These are phyloP conservation scores for Euphorbia peplus DNA, from an alignment of 345 rosid species.

Conservation along the genomic window DNA sequence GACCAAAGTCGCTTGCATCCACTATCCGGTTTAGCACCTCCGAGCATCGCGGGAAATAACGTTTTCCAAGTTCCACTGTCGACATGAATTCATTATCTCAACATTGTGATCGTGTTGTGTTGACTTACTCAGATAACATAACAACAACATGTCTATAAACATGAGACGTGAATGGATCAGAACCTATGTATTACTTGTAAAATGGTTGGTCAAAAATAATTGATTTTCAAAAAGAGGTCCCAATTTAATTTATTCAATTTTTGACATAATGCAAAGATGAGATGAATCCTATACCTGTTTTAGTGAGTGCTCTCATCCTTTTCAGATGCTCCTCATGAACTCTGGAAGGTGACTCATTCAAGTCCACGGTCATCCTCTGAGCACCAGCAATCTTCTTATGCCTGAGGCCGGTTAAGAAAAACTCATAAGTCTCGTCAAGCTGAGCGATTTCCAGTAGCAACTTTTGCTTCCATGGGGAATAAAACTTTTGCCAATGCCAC, in stretches of 20 bases:
- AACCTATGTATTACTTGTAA: not conserved
- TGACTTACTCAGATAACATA: too few species aligned
- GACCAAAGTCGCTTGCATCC: conserved; percentile 53
- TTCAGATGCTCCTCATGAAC: conserved; percentile 66
- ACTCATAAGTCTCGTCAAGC: conserved; percentile 61
- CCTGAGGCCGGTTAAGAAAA: conserved; percentile 43
- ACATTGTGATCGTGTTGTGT: too few species aligned
- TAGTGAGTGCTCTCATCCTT: conserved; percentile 60
- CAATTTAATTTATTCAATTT: too few species aligned
- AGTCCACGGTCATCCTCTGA: conserved; percentile 50
- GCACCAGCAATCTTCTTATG: conserved; percentile 25
- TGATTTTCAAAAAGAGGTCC: not conserved
- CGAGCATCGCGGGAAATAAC: conserved; percentile 76
- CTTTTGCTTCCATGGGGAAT: conserved; percentile 80
- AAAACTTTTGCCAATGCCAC: conserved; percentile 79
- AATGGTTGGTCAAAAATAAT: not conserved
- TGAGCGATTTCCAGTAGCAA: conserved; percentile 61
- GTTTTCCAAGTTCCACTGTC: conserved; percentile 72
- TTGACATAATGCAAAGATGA: too few species aligned
- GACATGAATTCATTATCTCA: not conserved
- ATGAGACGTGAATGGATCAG: not conserved
- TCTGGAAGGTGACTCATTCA: conserved; percentile 60
- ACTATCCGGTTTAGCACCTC: conserved; percentile 65
- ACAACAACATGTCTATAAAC: too few species aligned
- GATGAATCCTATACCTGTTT: conserved; percentile 55